These are phyloP conservation scores for Aspergillus sp. DNA, from an alignment of 2,329 filamentous ascomycete genomes.

Conservation along the genomic window DNA sequence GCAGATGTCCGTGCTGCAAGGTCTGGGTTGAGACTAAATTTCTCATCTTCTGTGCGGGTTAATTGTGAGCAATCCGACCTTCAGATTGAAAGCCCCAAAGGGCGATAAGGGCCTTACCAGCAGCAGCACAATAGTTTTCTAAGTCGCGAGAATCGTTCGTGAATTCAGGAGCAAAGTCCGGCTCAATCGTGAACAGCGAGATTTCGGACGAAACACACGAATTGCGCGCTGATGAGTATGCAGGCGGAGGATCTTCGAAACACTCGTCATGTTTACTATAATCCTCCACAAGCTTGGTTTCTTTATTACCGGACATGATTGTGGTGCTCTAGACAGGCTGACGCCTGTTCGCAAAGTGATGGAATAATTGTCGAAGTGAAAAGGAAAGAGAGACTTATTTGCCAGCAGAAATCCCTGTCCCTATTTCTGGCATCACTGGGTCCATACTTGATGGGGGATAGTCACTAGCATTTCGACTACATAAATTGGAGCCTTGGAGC, in stretches of 20 bases:
- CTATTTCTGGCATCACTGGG: too few relatives aligned
- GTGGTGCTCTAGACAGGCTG: too few relatives aligned
- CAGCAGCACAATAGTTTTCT: neutral
- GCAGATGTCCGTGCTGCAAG: conserved; percentile 1
- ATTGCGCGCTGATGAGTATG: neutral
- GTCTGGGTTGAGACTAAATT: neutral
- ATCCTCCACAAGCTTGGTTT: neutral
- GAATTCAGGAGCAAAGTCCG: neutral
- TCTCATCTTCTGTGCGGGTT: neutral
- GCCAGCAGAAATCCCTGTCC: too few relatives aligned
- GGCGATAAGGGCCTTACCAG: neutral
- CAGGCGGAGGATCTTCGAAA: neutral
- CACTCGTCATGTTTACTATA: neutral
- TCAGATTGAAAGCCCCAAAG: neutral
- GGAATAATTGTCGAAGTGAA: too few relatives aligned
- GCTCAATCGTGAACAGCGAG: neutral
- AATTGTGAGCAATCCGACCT: too few relatives aligned
- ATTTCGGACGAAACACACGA: conserved; percentile 1
- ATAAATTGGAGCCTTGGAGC: too few relatives aligned
- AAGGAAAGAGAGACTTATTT: too few relatives aligned
- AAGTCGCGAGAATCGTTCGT: neutral
- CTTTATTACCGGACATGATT: too few relatives aligned
- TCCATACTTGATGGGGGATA: too few relatives aligned
- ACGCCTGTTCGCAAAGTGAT: too few relatives aligned
- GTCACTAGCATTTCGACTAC: too few relatives aligned